These are phyloP conservation scores for Metschnikowia kofuensis DNA, from an alignment of 805 yeast genomes.

Conservation along the genomic window DNA sequence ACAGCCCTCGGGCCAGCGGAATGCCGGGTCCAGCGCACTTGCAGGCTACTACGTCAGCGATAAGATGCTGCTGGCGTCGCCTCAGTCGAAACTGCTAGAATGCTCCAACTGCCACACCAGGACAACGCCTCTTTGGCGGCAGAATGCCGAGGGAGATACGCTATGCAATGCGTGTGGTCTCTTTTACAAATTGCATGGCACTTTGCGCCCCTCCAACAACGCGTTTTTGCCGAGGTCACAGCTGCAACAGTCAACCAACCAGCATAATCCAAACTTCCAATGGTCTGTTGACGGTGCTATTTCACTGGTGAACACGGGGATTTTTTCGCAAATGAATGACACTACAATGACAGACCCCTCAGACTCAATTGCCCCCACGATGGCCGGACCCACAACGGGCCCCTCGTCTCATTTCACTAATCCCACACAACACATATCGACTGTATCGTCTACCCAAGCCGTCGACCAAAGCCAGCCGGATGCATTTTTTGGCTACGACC, in stretches of 20 bases:
- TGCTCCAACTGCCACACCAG: constrained; percentile 44
- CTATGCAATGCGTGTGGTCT: constrained; percentile 47
- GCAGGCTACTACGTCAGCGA: constrained; percentile 6
- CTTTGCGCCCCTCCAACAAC: constrained; percentile 38
- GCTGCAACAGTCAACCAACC: neutral
- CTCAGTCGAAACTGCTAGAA: constrained; percentile 23
- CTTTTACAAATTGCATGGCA: constrained; percentile 44
- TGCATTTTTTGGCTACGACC: constrained; percentile 7
- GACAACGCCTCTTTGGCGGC: constrained; percentile 47
- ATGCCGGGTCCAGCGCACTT: constrained; percentile 10
- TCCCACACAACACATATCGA: neutral
- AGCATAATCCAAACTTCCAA: constrained; percentile 3
- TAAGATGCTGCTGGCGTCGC: constrained; percentile 10
- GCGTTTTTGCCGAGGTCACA: constrained; percentile 1
- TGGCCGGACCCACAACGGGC: neutral
- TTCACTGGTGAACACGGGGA: constrained; percentile 10
- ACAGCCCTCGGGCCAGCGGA: constrained; percentile 7
- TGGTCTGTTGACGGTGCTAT: constrained; percentile 12
- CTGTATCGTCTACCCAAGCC: neutral
- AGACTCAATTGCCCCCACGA: neutral
- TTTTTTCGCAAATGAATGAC: constrained; percentile 10
- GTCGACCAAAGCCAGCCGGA: neutral
- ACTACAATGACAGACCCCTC: neutral
- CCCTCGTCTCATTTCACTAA: neutral
- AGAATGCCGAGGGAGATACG: constrained; percentile 39